phyloP scores from a whole-genome alignment of 1,284 basidiomycete genomes.

The Gomphus sp. region DNA sequence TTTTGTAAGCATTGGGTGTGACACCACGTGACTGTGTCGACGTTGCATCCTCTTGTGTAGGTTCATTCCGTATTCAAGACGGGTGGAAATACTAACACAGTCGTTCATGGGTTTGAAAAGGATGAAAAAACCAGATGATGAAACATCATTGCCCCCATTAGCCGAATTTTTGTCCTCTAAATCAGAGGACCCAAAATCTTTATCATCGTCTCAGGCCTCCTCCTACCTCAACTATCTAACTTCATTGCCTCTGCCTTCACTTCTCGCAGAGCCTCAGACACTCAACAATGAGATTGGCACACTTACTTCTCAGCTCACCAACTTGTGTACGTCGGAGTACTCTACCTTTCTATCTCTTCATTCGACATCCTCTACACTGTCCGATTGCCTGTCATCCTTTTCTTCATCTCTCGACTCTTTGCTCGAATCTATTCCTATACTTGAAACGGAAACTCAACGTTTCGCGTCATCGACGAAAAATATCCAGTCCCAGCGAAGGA shows the following conservation, averaged over 20 bases:
- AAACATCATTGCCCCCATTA: background rate
- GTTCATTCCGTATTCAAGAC: no score
- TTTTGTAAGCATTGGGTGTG: no score
- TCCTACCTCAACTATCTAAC: constrained; percentile 57
- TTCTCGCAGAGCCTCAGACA: constrained; percentile 61
- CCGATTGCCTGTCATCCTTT: constrained; percentile 51
- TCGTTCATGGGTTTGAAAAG: background rate
- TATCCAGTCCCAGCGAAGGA: constrained; percentile 57
- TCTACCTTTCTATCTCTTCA: constrained; percentile 82
- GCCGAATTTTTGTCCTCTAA: constrained; percentile 1
- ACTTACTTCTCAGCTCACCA: constrained; percentile 78
- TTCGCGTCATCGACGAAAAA: constrained; percentile 52
- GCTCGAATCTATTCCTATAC: constrained; percentile 57
- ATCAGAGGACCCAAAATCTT: background rate
- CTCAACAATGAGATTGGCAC: constrained; percentile 77
- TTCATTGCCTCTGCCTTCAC: constrained; percentile 51
- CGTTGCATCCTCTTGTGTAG: no score
- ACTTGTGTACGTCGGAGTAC: constrained; percentile 82
- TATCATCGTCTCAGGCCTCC: constrained; percentile 5
- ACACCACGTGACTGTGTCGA: no score
- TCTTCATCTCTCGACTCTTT: constrained; percentile 61
- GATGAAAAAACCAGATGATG: background rate
- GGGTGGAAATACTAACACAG: background rate
- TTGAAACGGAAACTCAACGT: constrained; percentile 58
- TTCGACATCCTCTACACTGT: constrained; percentile 59